Evolutionary conservation across 83 land plant species (phyloP).

Genomic region (Diphasiastrum complanatum): DNA sequence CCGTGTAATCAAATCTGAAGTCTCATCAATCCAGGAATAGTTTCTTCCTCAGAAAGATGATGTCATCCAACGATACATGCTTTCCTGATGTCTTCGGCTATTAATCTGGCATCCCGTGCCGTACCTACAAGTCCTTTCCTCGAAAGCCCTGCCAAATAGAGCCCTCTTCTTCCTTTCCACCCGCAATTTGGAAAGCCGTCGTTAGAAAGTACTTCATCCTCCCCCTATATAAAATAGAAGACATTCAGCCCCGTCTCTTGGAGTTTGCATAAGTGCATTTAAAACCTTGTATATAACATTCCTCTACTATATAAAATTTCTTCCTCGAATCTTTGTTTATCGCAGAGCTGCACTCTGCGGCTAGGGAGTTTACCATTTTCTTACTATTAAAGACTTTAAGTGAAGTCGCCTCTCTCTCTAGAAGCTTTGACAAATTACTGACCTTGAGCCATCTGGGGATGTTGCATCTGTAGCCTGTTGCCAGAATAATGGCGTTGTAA

Average conservation of each 20-base stretch:
- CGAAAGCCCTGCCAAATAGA: conserved; percentile 23
- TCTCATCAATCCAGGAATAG: no score
- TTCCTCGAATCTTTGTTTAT: no score
- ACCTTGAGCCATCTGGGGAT: conserved; percentile 34
- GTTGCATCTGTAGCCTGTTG: conserved; percentile 59
- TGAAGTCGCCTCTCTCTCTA: no score
- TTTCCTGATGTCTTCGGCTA: conserved; percentile 19
- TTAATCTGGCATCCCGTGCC: conserved; percentile 12
- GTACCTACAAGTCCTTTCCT: conserved; percentile 25
- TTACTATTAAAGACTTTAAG: background rate
- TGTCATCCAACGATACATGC: background rate
- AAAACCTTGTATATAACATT: no score
- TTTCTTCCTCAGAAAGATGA: no score
- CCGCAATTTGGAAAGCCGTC: conserved; percentile 19
- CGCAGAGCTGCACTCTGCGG: conserved; percentile 3
- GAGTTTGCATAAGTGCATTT: no score
- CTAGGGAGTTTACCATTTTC: background rate
- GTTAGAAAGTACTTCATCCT: conserved; percentile 17
- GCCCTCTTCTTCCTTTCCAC: conserved; percentile 27
- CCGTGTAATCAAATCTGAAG: no score
- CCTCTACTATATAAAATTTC: no score
- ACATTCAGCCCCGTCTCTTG: conserved; percentile 19
- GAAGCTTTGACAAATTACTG: background rate
- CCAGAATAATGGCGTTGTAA: conserved; percentile 47
- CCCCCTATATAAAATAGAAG: conserved; percentile 6